Conservation (phyloP, 768 basidiomycete genomes). For the Amanita pseudoporphyria region DNA sequence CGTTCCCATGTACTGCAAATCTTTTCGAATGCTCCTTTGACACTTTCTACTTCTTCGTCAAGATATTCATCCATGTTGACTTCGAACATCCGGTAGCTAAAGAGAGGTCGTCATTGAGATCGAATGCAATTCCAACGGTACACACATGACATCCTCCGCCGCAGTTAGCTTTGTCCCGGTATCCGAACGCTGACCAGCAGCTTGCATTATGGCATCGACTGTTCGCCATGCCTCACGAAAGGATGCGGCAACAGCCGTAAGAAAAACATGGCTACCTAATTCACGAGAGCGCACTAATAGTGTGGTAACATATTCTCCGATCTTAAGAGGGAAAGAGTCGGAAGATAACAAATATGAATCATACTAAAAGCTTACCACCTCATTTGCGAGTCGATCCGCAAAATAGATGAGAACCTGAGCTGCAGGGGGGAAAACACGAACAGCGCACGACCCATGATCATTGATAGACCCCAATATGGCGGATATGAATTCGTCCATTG, state of each 20-base stretch:
- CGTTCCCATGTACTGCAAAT: conserved; percentile 78
- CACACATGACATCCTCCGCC: conserved; percentile 81
- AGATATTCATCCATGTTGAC: conserved; percentile 96
- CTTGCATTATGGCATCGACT: conserved; percentile 63
- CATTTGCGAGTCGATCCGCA: conserved; percentile 72
- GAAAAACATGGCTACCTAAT: conserved; percentile 58
- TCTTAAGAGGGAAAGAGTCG: conserved; percentile 20
- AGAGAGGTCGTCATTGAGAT: conserved; percentile 6
- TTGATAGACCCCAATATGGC: conserved; percentile 52
- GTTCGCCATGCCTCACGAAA: conserved; percentile 86
- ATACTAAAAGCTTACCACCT: conserved; percentile 51
- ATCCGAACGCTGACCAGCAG: conserved; percentile 33
- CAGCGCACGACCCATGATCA: conserved; percentile 73
- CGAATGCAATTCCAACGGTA: conserved; percentile 10
- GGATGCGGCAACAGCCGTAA: conserved; percentile 82
- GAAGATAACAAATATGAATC: conserved; percentile 1
- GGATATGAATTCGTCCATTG: conserved; percentile 90
- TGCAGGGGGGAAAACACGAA: conserved; percentile 75
- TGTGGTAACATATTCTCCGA: conserved; percentile 79
- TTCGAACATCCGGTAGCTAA: conserved; percentile 91
- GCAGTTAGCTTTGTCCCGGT: conserved; percentile 35
- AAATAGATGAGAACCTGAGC: conserved; percentile 75
- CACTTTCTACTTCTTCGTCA: conserved; percentile 81
- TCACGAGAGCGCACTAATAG: conserved; percentile 72
- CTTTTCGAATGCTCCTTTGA: conserved; percentile 62